phyloP scores from a whole-genome alignment of 257 asterid species.

The Nicotiana noctiflora region DNA sequence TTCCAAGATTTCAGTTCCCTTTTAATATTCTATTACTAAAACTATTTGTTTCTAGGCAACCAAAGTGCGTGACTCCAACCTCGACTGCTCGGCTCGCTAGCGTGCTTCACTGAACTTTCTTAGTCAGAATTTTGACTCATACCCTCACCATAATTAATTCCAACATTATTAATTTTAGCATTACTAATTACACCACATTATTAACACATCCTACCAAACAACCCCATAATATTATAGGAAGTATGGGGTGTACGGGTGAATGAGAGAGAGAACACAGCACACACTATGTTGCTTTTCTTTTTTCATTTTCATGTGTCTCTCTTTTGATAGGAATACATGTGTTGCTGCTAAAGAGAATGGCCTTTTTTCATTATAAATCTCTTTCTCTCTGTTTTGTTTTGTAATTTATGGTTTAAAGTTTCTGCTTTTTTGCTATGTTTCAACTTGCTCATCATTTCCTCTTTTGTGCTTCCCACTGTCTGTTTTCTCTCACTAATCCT shows the following conservation, averaged over 20 bases:
- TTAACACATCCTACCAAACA: no score
- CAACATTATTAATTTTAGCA: no score
- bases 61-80: no score
- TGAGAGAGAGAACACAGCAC: background rate
- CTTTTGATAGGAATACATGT: background rate
- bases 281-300: background rate
- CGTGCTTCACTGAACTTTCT: no score
- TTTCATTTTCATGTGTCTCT: conserved; percentile 1
- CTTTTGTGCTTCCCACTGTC: conserved; percentile 14
- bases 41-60: no score
- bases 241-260: background rate
- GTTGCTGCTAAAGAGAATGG: background rate
- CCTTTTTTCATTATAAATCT: background rate
- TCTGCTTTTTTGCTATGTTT: conserved; percentile 2
- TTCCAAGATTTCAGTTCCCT: no score
- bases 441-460: conserved; percentile 25
- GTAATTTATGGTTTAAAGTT: conserved; percentile 6
- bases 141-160: no score
- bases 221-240: background rate
- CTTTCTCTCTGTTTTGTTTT: background rate
- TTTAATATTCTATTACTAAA: no score
- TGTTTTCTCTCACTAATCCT: background rate
- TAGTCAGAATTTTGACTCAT: no score
- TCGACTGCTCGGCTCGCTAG: no score
- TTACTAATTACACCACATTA: no score